These are phyloP conservation scores for Trichosporon coremiiforme DNA, from an alignment of 1,284 basidiomycete species.

Conservation along the genomic window DNA sequence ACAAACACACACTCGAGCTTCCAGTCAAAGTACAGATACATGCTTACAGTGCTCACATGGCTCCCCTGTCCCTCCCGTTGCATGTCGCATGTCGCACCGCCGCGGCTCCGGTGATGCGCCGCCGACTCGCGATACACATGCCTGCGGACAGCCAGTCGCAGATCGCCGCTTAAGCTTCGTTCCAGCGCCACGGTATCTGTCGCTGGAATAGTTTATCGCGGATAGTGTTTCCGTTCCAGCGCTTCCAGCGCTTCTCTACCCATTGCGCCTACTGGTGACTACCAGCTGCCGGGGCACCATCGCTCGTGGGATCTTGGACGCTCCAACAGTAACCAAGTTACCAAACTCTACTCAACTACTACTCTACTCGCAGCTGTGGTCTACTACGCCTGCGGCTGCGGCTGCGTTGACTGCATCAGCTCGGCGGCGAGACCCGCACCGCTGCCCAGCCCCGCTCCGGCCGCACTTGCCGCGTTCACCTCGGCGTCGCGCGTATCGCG, in stretches of 20 bases:
- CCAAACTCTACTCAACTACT: neutral
- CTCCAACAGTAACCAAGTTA: constrained; percentile 1
- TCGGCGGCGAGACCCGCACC: constrained; percentile 22
- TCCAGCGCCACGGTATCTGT: neutral
- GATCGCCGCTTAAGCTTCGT: neutral
- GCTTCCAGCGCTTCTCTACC: neutral
- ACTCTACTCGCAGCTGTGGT: neutral
- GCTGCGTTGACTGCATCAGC: neutral
- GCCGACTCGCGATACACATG: neutral
- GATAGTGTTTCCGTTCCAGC: neutral
- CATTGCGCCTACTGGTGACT: neutral
- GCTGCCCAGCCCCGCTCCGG: constrained; percentile 20
- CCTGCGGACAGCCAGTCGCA: neutral
- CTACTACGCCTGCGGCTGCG: neutral
- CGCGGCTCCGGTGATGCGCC: neutral
- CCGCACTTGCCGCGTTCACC: constrained; percentile 10
- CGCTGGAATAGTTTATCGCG: neutral
- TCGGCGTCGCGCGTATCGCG: constrained; percentile 15
- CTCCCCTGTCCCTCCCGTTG: neutral
- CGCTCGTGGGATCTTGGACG: neutral
- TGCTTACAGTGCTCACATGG: constrained; percentile 3
- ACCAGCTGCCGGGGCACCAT: neutral
- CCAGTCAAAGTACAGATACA: neutral
- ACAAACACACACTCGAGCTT: neutral
- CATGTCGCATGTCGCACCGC: neutral